These are phyloP conservation scores for Chlorella vulgaris DNA, from an alignment of 139 green algal genomes.

Conservation along the genomic window DNA sequence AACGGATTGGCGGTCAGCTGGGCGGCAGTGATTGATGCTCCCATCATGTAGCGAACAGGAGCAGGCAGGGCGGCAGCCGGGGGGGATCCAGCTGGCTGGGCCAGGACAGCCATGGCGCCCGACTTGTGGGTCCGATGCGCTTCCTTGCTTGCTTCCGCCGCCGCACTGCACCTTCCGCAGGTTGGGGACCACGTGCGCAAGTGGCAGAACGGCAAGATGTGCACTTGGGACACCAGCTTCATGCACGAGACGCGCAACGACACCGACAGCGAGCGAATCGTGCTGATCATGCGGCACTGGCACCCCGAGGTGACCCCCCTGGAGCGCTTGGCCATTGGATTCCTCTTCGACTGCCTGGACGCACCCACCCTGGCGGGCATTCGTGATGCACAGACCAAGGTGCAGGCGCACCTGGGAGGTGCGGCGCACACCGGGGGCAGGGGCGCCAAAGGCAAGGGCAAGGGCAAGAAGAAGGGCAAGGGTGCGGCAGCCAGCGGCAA, in stretches of 20 bases:
- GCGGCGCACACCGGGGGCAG: background rate
- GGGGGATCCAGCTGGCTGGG: no score
- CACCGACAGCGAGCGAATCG: slow-evolving; percentile 41
- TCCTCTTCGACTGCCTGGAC: slow-evolving; percentile 56
- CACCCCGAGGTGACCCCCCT: slow-evolving; percentile 52
- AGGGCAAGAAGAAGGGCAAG: slow-evolving; percentile 20
- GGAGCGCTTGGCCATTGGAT: slow-evolving; percentile 47
- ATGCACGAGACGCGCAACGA: slow-evolving; percentile 58
- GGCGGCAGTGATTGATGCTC: no score
- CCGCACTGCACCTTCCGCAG: no score
- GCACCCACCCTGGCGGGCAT: slow-evolving; percentile 6
- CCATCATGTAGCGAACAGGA: no score
- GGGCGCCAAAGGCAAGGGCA: background rate
- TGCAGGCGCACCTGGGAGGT: background rate
- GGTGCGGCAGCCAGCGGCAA: slow-evolving; percentile 6
- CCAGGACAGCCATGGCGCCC: no score
- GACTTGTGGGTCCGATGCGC: no score
- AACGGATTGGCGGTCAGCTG: no score
- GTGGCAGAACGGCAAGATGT: slow-evolving; percentile 47
- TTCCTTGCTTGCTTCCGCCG: no score
- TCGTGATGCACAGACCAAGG: slow-evolving; percentile 11
- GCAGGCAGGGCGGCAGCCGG: no score
- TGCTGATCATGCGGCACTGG: slow-evolving; percentile 63
- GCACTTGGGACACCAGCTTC: slow-evolving; percentile 51
- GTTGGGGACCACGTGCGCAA: slow-evolving; percentile 33